phyloP scores from a whole-genome alignment of 257 asterid species.

The Scutellaria baicalensis region DNA sequence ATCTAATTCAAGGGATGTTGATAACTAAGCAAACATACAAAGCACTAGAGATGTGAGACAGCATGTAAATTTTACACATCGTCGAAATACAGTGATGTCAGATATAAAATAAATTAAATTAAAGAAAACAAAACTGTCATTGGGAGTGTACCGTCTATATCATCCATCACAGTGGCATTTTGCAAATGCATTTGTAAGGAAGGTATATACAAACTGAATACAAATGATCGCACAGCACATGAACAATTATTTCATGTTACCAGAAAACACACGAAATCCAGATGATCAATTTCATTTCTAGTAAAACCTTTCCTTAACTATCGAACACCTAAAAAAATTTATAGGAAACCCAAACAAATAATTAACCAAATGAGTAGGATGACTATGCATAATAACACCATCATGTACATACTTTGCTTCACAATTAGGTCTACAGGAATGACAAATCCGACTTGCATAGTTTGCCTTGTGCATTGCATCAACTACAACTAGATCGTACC shows the following conservation, averaged over 20 bases:
- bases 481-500: slow-evolving; percentile 93
- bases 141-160: background rate
- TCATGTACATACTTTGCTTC: slow-evolving; percentile 86
- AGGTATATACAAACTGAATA: background rate
- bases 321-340: background rate
- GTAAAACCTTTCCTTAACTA: background rate
- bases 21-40: background rate
- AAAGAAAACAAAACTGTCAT: background rate
- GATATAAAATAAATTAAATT: background rate
- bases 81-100: background rate
- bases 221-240: background rate
- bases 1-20: background rate
- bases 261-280: background rate
- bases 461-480: slow-evolving; percentile 99
- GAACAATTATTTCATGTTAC: background rate
- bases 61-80: no score
- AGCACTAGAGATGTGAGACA: background rate
- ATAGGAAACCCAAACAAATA: background rate
- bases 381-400: slow-evolving; percentile 4
- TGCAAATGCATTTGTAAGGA: background rate
- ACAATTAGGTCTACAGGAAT: slow-evolving; percentile 95
- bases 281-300: background rate
- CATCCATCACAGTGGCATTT: background rate
- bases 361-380: background rate
- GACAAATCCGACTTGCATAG: slow-evolving; percentile 98